Base-by-base conservation (phyloP, 1,284 basidiomycete genomes). In the Malassezia equina region DNA sequence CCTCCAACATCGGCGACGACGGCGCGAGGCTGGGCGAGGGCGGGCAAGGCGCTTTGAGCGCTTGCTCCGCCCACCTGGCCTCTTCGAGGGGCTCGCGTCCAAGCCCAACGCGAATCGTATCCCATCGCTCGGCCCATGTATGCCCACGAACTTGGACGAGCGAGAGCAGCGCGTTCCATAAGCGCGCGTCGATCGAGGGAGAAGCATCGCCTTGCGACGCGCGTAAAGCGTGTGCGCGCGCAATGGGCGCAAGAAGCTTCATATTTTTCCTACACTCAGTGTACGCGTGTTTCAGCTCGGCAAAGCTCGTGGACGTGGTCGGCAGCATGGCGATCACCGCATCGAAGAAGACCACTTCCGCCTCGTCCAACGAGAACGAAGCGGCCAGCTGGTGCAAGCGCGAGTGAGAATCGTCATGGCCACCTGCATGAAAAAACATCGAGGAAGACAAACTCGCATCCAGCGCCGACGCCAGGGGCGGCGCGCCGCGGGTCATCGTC, bases 101-200 rank as follows among this genome's bases (percentile, higher is more conserved):
- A 15, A 71, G 50, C 0, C 64, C 60, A 12, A 70, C 46, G 9
- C 69, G 55, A 13, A 73, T 67, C 13, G 62, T 55, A 29, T 72
- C 69, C 71, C 71, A 73, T 7, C 69, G 56, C 41, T 68, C 61
- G n/a, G 52, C 36, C 71, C 71, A 73, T 25, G 57, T 61, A 2
- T 43, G 46, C 4, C 69, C 71, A 4, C 69, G 52, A 1, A 73
- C 66, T 40, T 67, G 69, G 36, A 71, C 63, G 6, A 73, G 55
- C 28, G 64, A 60, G 25, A 73, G 62, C 25, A 71, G 55, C 34
- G 62, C 61, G 39, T 68, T 62, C 71, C 71, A 73, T n/a, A 70
- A 57, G 4, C 62, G 59, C 6, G 63, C 59, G 27, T 69, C 66
- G 58, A 44, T 59, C 7, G 46, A 34, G 13, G 32, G 27, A 5